Evolutionary conservation across 2,329 filamentous ascomycete species (phyloP).

Genomic region (Massarina eburnea): DNA sequence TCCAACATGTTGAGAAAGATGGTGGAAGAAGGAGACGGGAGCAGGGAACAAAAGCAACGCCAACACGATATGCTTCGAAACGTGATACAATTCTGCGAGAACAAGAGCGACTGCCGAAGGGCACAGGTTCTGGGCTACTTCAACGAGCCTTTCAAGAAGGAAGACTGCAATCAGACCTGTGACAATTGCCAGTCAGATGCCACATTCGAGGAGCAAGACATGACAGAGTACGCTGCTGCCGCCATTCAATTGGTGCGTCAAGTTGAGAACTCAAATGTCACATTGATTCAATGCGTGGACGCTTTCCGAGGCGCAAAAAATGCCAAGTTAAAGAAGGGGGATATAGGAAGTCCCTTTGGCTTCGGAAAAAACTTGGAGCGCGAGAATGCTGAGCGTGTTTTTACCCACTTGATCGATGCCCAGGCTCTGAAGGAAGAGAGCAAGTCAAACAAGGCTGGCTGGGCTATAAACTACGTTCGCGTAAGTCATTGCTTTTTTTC

Average conservation of each 20-base stretch:
- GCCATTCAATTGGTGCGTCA: slow-evolving; percentile 69
- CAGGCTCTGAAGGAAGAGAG: slow-evolving; percentile 74
- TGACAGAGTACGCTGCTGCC: slow-evolving; percentile 71
- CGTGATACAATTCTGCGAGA: slow-evolving; percentile 87
- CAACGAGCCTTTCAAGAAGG: slow-evolving; percentile 74
- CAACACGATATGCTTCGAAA: slow-evolving; percentile 83
- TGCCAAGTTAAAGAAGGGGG: slow-evolving; percentile 58
- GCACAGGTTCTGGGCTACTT: slow-evolving; percentile 93
- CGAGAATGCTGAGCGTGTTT: slow-evolving; percentile 80
- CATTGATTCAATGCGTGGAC: slow-evolving; percentile 76
- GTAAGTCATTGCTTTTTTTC: slow-evolving; percentile 47
- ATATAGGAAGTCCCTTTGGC: slow-evolving; percentile 61
- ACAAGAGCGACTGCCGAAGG: slow-evolving; percentile 81
- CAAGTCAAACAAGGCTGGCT: slow-evolving; percentile 63
- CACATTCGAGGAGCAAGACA: slow-evolving; percentile 73
- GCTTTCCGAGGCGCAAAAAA: slow-evolving; percentile 72
- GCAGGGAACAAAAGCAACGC: slow-evolving; percentile 75
- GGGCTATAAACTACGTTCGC: slow-evolving; percentile 73
- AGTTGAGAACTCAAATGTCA: slow-evolving; percentile 60
- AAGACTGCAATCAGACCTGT: slow-evolving; percentile 73
- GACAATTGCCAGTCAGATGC: slow-evolving; percentile 84
- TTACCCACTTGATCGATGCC: slow-evolving; percentile 73
- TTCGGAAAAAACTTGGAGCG: slow-evolving; percentile 69
- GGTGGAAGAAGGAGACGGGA: slow-evolving; percentile 80
- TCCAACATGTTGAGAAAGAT: slow-evolving; percentile 72